Evolutionary conservation across 225 moss, liverwort and hornwort genomes (phyloP).

Genomic region (Antitrichia curtipendula): DNA sequence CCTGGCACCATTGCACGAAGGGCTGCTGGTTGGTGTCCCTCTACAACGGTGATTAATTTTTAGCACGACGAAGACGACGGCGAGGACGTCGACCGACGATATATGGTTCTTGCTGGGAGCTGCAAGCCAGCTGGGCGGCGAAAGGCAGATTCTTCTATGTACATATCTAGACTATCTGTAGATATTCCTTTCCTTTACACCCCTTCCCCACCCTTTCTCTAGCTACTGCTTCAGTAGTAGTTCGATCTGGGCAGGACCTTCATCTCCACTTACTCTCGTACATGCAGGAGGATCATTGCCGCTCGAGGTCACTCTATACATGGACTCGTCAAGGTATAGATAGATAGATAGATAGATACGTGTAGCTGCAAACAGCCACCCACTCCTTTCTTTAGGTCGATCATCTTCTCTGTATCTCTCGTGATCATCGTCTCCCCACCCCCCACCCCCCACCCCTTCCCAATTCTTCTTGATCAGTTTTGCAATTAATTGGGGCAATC

Average conservation of each 20-base stretch:
- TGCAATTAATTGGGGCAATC: slow-evolving; percentile 34
- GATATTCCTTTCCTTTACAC: not conserved
- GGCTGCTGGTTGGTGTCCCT: not conserved
- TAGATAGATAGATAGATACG: not conserved
- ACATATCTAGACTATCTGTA: slow-evolving; percentile 21
- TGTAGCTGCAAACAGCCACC: not conserved
- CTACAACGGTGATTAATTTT: slow-evolving; percentile 20
- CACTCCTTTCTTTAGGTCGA: not conserved
- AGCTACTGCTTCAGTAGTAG: not conserved
- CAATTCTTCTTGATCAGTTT: slow-evolving; percentile 25
- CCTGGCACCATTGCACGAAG: not conserved
- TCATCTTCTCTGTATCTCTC: not conserved
- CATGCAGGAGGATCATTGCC: not conserved
- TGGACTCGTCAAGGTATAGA: slow-evolving; percentile 26
- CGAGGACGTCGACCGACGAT: not conserved
- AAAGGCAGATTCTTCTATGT: slow-evolving; percentile 17
- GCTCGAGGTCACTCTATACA: not conserved
- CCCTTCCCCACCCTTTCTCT: no score
- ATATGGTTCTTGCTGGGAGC: not conserved
- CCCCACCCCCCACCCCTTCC: not conserved
- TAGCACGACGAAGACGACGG: not conserved
- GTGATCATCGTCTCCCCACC: not conserved
- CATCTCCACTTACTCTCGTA: not conserved
- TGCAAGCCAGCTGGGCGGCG: not conserved
- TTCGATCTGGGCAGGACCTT: not conserved